Evolutionary conservation across 805 yeast genomes (phyloP).

Genomic region (Saturnispora hagleri): DNA sequence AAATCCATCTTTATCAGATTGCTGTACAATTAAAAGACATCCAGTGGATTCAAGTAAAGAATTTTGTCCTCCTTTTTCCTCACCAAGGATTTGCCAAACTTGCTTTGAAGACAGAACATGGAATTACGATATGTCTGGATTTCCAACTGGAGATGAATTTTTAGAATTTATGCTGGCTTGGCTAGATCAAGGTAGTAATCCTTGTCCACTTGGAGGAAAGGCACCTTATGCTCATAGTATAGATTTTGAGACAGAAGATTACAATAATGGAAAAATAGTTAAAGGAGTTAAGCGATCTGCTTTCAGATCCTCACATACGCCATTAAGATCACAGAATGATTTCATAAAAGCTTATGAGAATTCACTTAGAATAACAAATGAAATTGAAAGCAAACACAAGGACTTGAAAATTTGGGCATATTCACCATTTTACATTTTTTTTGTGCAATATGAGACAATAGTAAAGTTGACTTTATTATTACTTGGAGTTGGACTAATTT

Average conservation of each 20-base stretch:
- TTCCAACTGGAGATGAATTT: conserved; percentile 67
- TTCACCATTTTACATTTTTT: conserved; percentile 87
- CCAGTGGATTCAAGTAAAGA: conserved; percentile 32
- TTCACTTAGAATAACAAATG: conserved; percentile 56
- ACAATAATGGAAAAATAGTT: conserved; percentile 14
- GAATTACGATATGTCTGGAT: conserved; percentile 67
- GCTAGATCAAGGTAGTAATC: conserved; percentile 75
- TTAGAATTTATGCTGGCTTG: conserved; percentile 66
- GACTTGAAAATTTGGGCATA: conserved; percentile 67
- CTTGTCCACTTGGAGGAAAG: conserved; percentile 92
- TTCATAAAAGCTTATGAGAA: conserved; percentile 73
- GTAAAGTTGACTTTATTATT: conserved; percentile 48
- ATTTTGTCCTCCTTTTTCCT: conserved; percentile 57
- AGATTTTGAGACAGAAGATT: conserved; percentile 23
- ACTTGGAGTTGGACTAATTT: conserved; percentile 39
- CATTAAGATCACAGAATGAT: conserved; percentile 74
- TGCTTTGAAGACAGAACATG: conserved; percentile 62
- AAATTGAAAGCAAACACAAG: conserved; percentile 33
- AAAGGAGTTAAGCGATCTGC: conserved; percentile 41
- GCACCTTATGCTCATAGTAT: conserved; percentile 75
- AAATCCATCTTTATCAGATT: conserved; percentile 77
- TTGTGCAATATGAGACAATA: conserved; percentile 76
- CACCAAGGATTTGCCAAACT: conserved; percentile 61
- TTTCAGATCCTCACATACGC: conserved; percentile 74
- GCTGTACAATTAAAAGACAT: conserved; percentile 62